Evolutionary conservation across 352 stramenopile species (phyloP).

Genomic region (Phytophthora uliginosa): DNA sequence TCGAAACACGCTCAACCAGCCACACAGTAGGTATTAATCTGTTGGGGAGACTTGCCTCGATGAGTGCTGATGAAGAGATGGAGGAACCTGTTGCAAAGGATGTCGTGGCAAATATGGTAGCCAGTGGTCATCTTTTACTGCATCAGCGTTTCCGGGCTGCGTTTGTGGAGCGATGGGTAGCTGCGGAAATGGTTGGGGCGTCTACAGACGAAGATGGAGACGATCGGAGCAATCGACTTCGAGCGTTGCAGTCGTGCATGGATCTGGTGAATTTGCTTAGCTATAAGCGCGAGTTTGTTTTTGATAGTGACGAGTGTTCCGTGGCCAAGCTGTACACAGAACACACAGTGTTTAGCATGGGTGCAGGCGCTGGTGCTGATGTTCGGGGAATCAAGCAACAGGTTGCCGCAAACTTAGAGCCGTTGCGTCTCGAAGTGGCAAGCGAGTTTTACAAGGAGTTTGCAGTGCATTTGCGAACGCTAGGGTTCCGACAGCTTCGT

Average conservation of each 20-base stretch:
- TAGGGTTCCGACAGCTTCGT: conserved; percentile 75
- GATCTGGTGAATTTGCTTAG: conserved; percentile 86
- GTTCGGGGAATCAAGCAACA: conserved; percentile 78
- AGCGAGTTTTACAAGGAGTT: conserved; percentile 83
- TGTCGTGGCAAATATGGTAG: conserved; percentile 62
- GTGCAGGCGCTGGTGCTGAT: conserved; percentile 63
- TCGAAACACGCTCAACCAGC: conserved; percentile 65
- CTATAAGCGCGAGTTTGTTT: conserved; percentile 91
- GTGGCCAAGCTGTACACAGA: conserved; percentile 86
- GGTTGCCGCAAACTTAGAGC: conserved; percentile 76
- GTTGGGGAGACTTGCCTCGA: conserved; percentile 54
- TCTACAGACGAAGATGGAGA: conserved; percentile 60
- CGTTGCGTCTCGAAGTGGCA: conserved; percentile 74
- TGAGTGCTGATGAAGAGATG: conserved; percentile 53
- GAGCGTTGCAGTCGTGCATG: conserved; percentile 80
- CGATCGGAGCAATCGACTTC: conserved; percentile 53
- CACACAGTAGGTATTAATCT: conserved; percentile 63
- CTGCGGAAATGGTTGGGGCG: conserved; percentile 55
- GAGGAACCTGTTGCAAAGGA: conserved; percentile 64
- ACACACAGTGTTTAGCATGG: conserved; percentile 81
- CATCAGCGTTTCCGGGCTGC: conserved; percentile 81
- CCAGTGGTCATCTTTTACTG: conserved; percentile 68
- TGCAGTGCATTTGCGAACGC: conserved; percentile 56
- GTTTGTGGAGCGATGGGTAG: conserved; percentile 78
- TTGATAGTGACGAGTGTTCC: conserved; percentile 68